Evolutionary conservation across 352 stramenopile species (phyloP).

Genomic region (Aphanomyces cochlioides): DNA sequence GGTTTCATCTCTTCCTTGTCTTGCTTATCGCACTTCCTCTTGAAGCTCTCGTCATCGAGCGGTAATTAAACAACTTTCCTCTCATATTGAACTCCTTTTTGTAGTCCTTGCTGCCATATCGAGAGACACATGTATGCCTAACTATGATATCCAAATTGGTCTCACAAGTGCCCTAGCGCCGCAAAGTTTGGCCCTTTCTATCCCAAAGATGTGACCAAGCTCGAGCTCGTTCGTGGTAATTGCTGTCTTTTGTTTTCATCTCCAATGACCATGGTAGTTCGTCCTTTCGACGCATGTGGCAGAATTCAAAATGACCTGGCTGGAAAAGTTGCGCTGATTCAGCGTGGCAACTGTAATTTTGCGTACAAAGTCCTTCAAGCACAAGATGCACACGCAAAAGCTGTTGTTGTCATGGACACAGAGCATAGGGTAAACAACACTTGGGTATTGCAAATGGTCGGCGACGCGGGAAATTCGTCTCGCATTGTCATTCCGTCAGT

Average conservation of each 20-base stretch:
- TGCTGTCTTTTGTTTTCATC: not conserved
- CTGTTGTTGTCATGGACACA: slow-evolving; percentile 22
- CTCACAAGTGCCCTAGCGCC: not conserved
- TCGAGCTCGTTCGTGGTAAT: slow-evolving; percentile 25
- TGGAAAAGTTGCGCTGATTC: slow-evolving; percentile 19
- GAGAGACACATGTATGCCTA: slow-evolving; percentile 14
- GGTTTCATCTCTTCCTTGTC: not conserved
- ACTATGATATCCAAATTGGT: not conserved
- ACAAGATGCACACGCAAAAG: slow-evolving; percentile 12
- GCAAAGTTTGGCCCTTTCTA: slow-evolving; percentile 11
- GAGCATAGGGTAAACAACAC: slow-evolving; percentile 5
- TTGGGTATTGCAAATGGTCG: slow-evolving; percentile 15
- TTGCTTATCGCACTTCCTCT: slow-evolving; percentile 1
- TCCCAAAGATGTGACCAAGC: slow-evolving; percentile 1
- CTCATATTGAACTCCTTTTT: not conserved
- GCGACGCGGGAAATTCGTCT: slow-evolving; percentile 11
- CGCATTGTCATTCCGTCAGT: slow-evolving; percentile 5
- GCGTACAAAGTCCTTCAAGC: slow-evolving; percentile 22
- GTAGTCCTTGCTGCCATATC: slow-evolving; percentile 15
- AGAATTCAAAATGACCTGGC: slow-evolving; percentile 4
- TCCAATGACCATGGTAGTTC: slow-evolving; percentile 3
- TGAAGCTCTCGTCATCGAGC: slow-evolving; percentile 6
- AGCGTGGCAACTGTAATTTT: slow-evolving; percentile 24
- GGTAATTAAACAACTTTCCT: not conserved
- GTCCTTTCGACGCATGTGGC: slow-evolving; percentile 9